Conservation (phyloP, 768 basidiomycete genomes). For the Macrolepiota albuminosa region DNA sequence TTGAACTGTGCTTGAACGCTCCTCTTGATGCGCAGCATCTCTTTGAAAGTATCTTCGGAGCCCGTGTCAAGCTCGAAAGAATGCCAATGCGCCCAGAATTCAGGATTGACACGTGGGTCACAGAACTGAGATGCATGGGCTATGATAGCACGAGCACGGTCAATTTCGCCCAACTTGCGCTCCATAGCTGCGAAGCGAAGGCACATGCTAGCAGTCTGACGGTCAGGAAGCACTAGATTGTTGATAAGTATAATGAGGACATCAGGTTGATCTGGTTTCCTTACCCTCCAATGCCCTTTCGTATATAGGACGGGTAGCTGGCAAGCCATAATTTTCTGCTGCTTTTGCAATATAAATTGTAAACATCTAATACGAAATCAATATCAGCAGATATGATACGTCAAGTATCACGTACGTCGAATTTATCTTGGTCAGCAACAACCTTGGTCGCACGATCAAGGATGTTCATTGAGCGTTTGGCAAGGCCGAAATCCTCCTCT, state of each 20-base stretch:
- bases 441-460: constrained; percentile 89
- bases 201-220: constrained; percentile 96
- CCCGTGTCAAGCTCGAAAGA: constrained; percentile 97
- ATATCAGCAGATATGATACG: not conserved
- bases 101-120: constrained; percentile 86
- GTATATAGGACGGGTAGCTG: constrained; percentile 95
- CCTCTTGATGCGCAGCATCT: constrained; percentile 93
- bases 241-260: not conserved
- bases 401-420: constrained; percentile 62
- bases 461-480: constrained; percentile 93
- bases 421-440: constrained; percentile 88
- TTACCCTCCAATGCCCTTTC: constrained; percentile 84
- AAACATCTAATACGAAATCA: constrained; percentile 64
- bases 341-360: constrained; percentile 97
- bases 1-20: constrained; percentile 99
- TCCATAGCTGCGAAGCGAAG: constrained; percentile 93
- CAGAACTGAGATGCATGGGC: constrained; percentile 99
- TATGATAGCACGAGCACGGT: constrained; percentile 93
- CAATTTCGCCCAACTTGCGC: constrained; percentile 97
- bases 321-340: constrained; percentile 90
- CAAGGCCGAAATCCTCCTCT: constrained; percentile 93
- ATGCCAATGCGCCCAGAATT: constrained; percentile 98
- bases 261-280: not conserved
- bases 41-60: constrained; percentile 96
- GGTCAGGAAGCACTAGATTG: constrained; percentile 69